Evolutionary conservation across 345 rosid species (phyloP).

Genomic region (Corchorus capsularis): DNA sequence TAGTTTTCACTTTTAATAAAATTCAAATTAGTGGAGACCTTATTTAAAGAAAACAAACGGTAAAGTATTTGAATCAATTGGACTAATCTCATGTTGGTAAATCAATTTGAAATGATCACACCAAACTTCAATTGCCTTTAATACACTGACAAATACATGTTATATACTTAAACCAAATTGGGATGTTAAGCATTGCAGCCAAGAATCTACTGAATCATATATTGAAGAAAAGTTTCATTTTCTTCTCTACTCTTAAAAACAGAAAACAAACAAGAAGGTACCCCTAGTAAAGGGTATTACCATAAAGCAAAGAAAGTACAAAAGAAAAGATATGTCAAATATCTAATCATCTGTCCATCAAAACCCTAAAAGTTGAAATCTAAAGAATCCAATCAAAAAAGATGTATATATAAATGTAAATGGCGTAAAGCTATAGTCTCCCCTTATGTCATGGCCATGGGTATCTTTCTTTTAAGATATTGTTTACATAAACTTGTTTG

Average conservation of each 20-base stretch:
- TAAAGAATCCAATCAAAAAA: not conserved
- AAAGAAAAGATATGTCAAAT: conserved; percentile 4
- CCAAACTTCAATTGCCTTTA: not conserved
- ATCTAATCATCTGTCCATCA: conserved; percentile 14
- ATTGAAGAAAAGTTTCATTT: too few relatives aligned
- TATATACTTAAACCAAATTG: not conserved
- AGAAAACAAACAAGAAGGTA: not conserved
- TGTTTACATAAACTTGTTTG: not conserved
- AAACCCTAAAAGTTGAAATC: not conserved
- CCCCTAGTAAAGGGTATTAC: not conserved
- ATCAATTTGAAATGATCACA: not conserved
- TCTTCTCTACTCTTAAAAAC: too few relatives aligned
- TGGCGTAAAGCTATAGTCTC: not conserved
- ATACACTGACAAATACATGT: not conserved
- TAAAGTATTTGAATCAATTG: not conserved
- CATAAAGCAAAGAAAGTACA: not conserved
- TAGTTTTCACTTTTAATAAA: too few relatives aligned
- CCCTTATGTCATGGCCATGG: not conserved
- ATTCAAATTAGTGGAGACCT: too few relatives aligned
- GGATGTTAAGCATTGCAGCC: not conserved
- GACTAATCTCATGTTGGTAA: not conserved
- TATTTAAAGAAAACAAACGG: too few relatives aligned
- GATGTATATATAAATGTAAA: not conserved
- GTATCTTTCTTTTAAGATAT: not conserved
- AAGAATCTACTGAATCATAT: not conserved